phyloP scores from a whole-genome alignment of 2,329 filamentous ascomycete species.

The Teratosphaeria zuluensis region DNA sequence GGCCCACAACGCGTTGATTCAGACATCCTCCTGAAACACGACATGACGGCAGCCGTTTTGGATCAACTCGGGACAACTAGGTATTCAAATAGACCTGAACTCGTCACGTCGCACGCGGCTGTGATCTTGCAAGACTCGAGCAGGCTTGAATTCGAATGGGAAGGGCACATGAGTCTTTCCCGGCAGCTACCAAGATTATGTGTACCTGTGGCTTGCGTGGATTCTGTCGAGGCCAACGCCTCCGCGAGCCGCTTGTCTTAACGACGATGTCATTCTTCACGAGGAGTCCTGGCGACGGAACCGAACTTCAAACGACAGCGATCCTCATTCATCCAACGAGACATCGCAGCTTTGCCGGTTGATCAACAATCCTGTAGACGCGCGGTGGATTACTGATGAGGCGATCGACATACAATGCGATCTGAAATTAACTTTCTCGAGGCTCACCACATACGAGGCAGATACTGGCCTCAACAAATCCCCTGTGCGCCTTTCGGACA shows the following conservation, averaged over 20 bases:
- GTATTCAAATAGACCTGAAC: too few species aligned
- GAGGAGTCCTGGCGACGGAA: too few species aligned
- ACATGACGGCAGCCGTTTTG: not conserved
- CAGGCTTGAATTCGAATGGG: not conserved
- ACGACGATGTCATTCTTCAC: not conserved
- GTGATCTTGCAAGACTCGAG: not conserved
- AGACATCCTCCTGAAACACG: not conserved
- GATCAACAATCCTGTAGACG: not conserved
- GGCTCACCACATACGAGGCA: not conserved
- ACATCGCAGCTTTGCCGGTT: not conserved
- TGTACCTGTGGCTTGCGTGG: not conserved
- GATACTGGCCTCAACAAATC: not conserved
- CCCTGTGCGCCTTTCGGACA: not conserved
- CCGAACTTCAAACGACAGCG: not conserved
- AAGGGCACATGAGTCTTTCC: too few species aligned
- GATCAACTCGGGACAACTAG: too few species aligned
- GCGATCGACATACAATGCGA: not conserved
- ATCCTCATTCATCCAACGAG: not conserved
- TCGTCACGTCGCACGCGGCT: not conserved
- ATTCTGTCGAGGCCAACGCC: not conserved
- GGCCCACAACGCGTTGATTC: not conserved
- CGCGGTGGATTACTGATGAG: not conserved
- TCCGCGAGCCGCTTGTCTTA: not conserved
- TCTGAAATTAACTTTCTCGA: too few species aligned
- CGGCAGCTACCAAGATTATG: too few species aligned